These are phyloP conservation scores for Populus hybrid DNA, from an alignment of 441 rosid genomes.

Conservation along the genomic window DNA sequence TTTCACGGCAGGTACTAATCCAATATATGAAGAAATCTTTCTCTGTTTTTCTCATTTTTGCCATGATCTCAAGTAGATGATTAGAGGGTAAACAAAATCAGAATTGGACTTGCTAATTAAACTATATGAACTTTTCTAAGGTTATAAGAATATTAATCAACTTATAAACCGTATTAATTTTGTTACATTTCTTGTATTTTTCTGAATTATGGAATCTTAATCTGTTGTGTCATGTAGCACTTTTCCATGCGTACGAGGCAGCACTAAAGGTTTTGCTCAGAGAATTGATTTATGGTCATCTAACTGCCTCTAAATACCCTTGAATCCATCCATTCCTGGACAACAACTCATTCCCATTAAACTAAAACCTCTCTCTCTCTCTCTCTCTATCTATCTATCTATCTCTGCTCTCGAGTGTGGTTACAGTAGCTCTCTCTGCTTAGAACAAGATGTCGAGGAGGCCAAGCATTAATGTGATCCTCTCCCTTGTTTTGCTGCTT, in stretches of 20 bases:
- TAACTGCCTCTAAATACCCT: conserved; percentile 22
- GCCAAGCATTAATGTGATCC: conserved; percentile 4
- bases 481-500: conserved; percentile 17
- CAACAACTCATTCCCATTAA: conserved; percentile 3
- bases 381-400: neutral
- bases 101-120: neutral
- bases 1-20: no score
- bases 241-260: neutral
- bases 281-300: neutral
- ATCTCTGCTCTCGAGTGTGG: neutral
- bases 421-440: no score
- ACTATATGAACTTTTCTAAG: neutral
- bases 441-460: conserved; percentile 14
- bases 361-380: neutral
- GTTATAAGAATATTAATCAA: neutral
- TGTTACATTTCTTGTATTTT: neutral
- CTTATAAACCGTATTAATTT: neutral
- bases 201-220: neutral
- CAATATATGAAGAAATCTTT: neutral
- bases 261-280: neutral
- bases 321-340: neutral
- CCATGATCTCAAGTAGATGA: neutral
- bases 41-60: neutral
- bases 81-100: neutral
- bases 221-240: neutral